A percentile compares a stretch with the other conserved stretches of the same genome.
phyloP scores from a whole-genome alignment of 2,329 filamentous ascomycete genomes.

The Cercospora sp. region DNA sequence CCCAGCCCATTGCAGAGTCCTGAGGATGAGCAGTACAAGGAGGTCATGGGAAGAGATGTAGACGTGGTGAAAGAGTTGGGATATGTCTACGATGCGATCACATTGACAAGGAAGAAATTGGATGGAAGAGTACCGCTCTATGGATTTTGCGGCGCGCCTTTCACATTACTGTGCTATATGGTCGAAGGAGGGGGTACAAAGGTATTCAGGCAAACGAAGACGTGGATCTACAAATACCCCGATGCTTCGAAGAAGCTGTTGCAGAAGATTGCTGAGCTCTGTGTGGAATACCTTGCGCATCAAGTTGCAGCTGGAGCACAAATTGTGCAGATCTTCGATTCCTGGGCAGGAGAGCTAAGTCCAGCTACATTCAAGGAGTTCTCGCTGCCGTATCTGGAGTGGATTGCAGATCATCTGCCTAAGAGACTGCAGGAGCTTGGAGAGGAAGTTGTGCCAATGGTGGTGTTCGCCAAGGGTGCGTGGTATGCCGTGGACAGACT shows the following conservation, averaged over 20 bases:
- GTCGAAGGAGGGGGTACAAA: conserved; percentile 96
- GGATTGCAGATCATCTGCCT: conserved; percentile 81
- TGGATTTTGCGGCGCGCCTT: conserved; percentile 94
- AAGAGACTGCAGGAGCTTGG: conserved; percentile 70
- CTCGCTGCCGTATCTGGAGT: conserved; percentile 78
- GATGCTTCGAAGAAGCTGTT: conserved; percentile 77
- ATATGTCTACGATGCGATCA: conserved; percentile 96
- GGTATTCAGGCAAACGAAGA: conserved; percentile 91
- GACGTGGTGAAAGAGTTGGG: conserved; percentile 81
- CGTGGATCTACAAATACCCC: conserved; percentile 90
- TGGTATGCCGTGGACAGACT: conserved; percentile 91
- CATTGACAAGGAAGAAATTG: conserved; percentile 83
- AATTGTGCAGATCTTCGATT: conserved; percentile 95
- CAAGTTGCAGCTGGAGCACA: conserved; percentile 94
- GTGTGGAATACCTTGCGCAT: conserved; percentile 88
- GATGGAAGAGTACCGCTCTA: conserved; percentile 86
- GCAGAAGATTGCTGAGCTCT: conserved; percentile 89
- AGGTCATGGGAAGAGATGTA: conserved; percentile 75
- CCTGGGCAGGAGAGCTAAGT: conserved; percentile 92
- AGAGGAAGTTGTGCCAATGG: conserved; percentile 86
- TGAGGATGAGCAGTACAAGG: conserved; percentile 76
- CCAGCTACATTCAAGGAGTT: conserved; percentile 81
- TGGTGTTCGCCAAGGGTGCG: conserved; percentile 95
- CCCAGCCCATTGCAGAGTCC: conserved; percentile 79
- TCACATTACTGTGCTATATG: conserved; percentile 98